phyloP scores from a whole-genome alignment of 345 rosid genomes.

The Salix caprea region DNA sequence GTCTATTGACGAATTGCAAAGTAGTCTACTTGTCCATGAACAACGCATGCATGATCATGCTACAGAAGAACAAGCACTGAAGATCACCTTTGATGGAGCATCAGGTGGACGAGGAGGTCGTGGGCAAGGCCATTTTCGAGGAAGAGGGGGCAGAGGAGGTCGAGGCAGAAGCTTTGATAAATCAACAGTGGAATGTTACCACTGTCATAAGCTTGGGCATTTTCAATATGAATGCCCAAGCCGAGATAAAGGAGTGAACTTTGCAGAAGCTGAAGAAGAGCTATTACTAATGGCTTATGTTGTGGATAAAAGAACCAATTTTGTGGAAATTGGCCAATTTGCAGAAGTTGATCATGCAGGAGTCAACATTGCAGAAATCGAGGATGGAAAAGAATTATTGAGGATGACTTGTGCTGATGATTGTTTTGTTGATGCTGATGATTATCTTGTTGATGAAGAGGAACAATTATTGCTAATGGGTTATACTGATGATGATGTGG shows the following conservation, averaged over 20 bases:
- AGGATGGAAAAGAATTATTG: too few species aligned
- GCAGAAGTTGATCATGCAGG: too few species aligned
- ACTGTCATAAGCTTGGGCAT: neutral
- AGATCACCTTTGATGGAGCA: neutral
- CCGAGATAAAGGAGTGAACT: too few species aligned
- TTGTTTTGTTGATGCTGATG: too few species aligned
- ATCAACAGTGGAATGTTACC: neutral
- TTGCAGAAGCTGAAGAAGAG: neutral
- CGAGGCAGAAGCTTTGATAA: neutral
- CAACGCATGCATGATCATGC: neutral
- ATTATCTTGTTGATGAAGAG: too few species aligned
- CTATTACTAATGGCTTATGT: neutral
- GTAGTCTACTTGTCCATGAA: neutral
- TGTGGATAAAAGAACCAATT: neutral
- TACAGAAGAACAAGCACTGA: neutral
- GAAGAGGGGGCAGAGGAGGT: too few species aligned
- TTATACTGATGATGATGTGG: too few species aligned
- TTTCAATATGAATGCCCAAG: too few species aligned
- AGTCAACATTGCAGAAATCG: too few species aligned
- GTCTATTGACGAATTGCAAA: neutral
- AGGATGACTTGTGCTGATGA: too few species aligned
- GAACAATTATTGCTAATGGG: too few species aligned
- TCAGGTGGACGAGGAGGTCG: neutral
- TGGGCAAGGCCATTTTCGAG: neutral
- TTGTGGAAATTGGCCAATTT: rapidly evolving